phyloP scores from a whole-genome alignment of 2,329 filamentous ascomycete genomes.

The Chalaropsis thielavioides region DNA sequence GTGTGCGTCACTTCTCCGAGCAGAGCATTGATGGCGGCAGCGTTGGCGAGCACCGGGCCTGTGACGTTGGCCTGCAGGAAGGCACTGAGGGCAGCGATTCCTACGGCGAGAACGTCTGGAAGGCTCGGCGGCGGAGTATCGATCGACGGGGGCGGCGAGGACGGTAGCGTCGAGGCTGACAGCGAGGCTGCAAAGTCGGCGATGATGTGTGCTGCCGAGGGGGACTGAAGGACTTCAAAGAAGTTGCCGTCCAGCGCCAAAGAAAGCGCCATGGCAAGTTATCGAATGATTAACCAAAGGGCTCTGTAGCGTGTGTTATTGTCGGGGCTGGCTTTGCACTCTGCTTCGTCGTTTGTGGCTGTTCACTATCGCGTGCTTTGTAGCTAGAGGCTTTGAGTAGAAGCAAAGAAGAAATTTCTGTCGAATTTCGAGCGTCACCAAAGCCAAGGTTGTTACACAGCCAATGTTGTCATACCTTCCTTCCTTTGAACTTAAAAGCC shows the following conservation, averaged over 20 bases:
- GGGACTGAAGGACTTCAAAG: constrained; percentile 4
- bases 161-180: neutral
- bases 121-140: neutral
- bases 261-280: neutral
- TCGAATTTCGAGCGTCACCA: neutral
- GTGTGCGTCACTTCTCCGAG: constrained; percentile 25
- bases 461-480: neutral
- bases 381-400: neutral
- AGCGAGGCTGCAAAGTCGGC: neutral
- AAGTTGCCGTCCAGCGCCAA: neutral
- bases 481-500: neutral
- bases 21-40: constrained; percentile 23
- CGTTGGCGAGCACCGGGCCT: constrained; percentile 53
- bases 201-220: neutral
- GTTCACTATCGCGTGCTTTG: neutral
- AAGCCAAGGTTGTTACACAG: neutral
- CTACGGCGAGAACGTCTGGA: constrained; percentile 34
- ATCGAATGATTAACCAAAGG: neutral
- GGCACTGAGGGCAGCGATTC: constrained; percentile 54
- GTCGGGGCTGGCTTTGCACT: neutral
- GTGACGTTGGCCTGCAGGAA: constrained; percentile 84
- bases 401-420: neutral
- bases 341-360: neutral
- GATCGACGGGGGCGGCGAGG: neutral
- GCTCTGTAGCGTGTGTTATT: neutral